Evolutionary conservation across 192 early-diverging fungal species (phyloP), one percentile per base, ranked within the genome.

Genomic region (Backusella tarrabulga): DNA sequence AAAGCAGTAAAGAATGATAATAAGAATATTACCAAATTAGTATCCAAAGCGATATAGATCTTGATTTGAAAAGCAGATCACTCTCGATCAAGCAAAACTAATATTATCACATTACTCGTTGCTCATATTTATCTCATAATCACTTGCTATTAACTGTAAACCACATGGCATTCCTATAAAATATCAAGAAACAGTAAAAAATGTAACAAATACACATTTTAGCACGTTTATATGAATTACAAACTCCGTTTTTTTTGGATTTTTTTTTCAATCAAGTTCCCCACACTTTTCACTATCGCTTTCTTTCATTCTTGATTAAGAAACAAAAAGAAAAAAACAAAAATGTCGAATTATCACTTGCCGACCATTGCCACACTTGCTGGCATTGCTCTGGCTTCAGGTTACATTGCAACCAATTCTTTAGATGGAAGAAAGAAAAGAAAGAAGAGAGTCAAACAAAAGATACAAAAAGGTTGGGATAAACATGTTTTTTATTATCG

Each of bases 311-410:
- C 46, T 50, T 50, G 17, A 15, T 40, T 40, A 40, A 40, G 9
- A 40, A 44, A 44, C 15, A 50, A 50, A 50, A 50, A 42, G 14
- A 42, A 42, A 60, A 60, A 56, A 23, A 60, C 8, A 60, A 26
- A 60, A 60, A 75, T 77, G 36, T 73, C 74, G 38, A 82, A 76
- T 69, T 82, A 82, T 66, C 81, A 82, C 34, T 32, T 82, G 35
- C 77, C 81, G 26, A 71, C 77, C 6, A 75, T 78, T 40, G 81
- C 81, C 36, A 74, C 77, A 5, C 63, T 82, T 56, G 77, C 77
- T 26, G 77, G 77, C 44, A 75, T 82, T 50, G 81, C 77, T 54
- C 69, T 82, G 71, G 81, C 81, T 56, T 68, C 77, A 46, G 73
- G 73, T 40, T 72, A 71, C 71, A 60, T 71, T 60, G n/a, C 73